Base-by-base conservation (phyloP, 768 basidiomycete species). In the Tulasnella sp. region DNA sequence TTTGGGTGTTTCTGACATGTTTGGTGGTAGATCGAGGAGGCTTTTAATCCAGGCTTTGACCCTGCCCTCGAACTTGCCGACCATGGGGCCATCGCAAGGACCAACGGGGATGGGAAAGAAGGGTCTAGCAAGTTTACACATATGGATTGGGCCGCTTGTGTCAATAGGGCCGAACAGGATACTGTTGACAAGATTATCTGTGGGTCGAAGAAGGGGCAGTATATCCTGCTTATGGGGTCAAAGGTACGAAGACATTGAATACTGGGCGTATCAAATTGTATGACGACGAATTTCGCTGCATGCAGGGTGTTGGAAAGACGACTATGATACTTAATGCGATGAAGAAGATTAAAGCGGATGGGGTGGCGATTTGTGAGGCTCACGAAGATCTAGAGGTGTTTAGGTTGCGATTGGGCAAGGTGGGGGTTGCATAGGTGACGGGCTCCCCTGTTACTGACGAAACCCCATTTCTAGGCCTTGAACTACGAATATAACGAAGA, bases 321-420 rank as follows among this genome's bases (percentile, higher is more conserved):
- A 84, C 84, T 0, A 83, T 86, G 85, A 79, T 91, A 56, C 74
- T 91, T 53, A 83, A 91, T 56, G 77, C 84, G 2, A 90, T 92
- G 86, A 69, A 78, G 19, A 73, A 75, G 3, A 82, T 81, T 61
- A 71, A 81, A 52, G 89, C 87, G 3, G 78, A 81, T 36, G 78
- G 85, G 3, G 78, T 85, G 25, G 78, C 83, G 7, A 76, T 88
- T 71, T 83, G 81, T 64, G 86, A 87, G 66, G 88, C 84, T 12
- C 87, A 90, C 68, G 85, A 85, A 17, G 86, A 90, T 69, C 73
- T 92, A 15, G 86, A 90, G 67, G 85, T 92, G 31, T 89, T 93
- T 71, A 76, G 84, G 56, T 74, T 91, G 37, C 80, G 88, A 39
- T 74, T 94, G 23, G 90, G 90, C 45, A 89, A 89, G 68, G 55